Percentiles rank a stretch among this genome's conserved stretches.
Conservation (phyloP, 768 basidiomycete genomes). For the Pluteus cervinus region DNA sequence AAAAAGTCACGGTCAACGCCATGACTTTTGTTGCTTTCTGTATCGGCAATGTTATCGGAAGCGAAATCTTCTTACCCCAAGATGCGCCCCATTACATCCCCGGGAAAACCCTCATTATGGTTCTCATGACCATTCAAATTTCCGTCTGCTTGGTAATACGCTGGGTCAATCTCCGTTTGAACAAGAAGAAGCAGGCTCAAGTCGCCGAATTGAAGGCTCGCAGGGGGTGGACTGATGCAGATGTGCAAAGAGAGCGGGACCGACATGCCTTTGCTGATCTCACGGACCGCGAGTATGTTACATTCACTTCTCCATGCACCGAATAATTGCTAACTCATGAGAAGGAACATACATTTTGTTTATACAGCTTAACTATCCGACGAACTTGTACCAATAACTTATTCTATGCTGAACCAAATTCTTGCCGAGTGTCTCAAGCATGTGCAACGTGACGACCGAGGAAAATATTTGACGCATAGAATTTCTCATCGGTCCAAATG, state of each 20-base stretch:
- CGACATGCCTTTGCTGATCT: slow-evolving; percentile 59
- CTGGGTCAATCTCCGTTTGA: slow-evolving; percentile 49
- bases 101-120: slow-evolving; percentile 61
- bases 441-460: too few relatives aligned
- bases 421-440: too few relatives aligned
- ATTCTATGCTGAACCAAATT: too few relatives aligned
- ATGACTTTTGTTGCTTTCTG: slow-evolving; percentile 51
- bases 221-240: slow-evolving; percentile 49
- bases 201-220: slow-evolving; percentile 38
- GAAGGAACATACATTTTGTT: slow-evolving; percentile 53
- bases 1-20: slow-evolving; percentile 63
- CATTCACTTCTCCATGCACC: not conserved
- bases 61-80: slow-evolving; percentile 56
- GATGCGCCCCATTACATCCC: slow-evolving; percentile 60
- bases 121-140: slow-evolving; percentile 48
- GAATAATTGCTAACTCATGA: slow-evolving; percentile 1
- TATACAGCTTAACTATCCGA: slow-evolving; percentile 53
- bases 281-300: slow-evolving; percentile 55
- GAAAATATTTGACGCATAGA: too few relatives aligned
- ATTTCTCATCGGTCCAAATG: too few relatives aligned
- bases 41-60: slow-evolving; percentile 57
- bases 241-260: slow-evolving; percentile 54
- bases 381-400: too few relatives aligned
- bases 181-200: slow-evolving; percentile 34
- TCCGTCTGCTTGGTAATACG: slow-evolving; percentile 41